phyloP scores from a whole-genome alignment of 768 basidiomycete genomes.

The Dioszegia hungarica region DNA sequence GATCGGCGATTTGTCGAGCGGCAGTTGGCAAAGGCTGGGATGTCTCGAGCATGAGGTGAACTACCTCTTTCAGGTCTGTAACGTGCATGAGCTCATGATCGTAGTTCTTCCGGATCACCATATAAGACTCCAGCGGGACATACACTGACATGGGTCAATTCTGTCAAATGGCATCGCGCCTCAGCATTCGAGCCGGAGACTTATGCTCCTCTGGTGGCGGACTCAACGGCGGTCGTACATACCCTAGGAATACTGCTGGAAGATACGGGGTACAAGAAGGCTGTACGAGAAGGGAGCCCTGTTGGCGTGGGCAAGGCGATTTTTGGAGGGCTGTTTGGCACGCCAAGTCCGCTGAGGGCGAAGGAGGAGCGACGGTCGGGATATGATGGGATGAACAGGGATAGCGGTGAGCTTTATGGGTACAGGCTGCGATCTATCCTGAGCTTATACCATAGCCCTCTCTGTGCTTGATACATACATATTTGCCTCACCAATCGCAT shows the following conservation, averaged over 20 bases:
- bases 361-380: constrained; percentile 45
- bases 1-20: constrained; percentile 86
- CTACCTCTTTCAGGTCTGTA: neutral
- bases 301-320: constrained; percentile 53
- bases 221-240: constrained; percentile 76
- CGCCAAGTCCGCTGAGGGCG: constrained; percentile 48
- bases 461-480: constrained; percentile 68
- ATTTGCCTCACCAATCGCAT: neutral
- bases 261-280: constrained; percentile 70
- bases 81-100: neutral
- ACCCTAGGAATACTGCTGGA: constrained; percentile 88
- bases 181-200: constrained; percentile 72
- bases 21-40: constrained; percentile 76
- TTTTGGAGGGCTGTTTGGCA: constrained; percentile 46
- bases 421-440: neutral
- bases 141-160: constrained; percentile 71
- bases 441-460: constrained; percentile 43
- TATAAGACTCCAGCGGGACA: constrained; percentile 87
- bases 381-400: constrained; percentile 81
- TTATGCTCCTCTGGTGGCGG: constrained; percentile 65
- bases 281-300: constrained; percentile 59
- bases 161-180: constrained; percentile 77
- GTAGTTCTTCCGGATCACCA: constrained; percentile 78
- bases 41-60: constrained; percentile 83
- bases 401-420: constrained; percentile 77